Conservation (phyloP, 441 rosid species). For the Adansonia madagascariensis region DNA sequence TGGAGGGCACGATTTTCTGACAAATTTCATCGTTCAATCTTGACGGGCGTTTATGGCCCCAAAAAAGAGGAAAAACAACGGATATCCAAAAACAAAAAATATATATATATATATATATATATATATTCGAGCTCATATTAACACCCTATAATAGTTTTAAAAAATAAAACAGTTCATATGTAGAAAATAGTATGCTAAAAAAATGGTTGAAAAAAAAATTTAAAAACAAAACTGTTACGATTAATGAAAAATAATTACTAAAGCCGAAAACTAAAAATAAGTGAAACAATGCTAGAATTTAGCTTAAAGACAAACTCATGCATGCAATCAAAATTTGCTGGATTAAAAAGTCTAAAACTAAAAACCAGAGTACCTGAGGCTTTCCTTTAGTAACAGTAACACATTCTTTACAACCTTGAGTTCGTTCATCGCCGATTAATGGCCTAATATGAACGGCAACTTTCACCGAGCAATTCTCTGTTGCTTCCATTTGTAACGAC, state of each 20-base stretch:
- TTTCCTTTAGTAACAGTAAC: constrained; percentile 55
- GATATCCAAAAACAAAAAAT: background rate
- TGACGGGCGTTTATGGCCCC: background rate
- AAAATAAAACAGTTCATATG: background rate
- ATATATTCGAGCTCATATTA: too few species aligned
- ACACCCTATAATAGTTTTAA: background rate
- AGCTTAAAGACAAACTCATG: constrained; percentile 13
- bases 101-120: too few species aligned
- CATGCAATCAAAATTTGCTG: background rate
- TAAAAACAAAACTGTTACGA: background rate
- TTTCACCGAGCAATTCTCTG: constrained; percentile 59
- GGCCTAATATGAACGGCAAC: constrained; percentile 74
- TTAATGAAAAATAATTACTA: background rate
- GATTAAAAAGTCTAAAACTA: background rate
- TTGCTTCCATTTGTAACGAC: constrained; percentile 35
- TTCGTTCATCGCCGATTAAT: constrained; percentile 61
- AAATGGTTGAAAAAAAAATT: background rate
- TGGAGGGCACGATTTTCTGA: background rate
- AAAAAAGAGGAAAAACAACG: background rate
- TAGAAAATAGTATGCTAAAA: background rate
- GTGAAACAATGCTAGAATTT: background rate
- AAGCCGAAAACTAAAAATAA: constrained; percentile 9
- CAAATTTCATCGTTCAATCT: background rate
- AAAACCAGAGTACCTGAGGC: constrained; percentile 57
- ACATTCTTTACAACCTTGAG: constrained; percentile 70